phyloP scores from a whole-genome alignment of 768 basidiomycete genomes.

The Phlegmacium glaucopus region DNA sequence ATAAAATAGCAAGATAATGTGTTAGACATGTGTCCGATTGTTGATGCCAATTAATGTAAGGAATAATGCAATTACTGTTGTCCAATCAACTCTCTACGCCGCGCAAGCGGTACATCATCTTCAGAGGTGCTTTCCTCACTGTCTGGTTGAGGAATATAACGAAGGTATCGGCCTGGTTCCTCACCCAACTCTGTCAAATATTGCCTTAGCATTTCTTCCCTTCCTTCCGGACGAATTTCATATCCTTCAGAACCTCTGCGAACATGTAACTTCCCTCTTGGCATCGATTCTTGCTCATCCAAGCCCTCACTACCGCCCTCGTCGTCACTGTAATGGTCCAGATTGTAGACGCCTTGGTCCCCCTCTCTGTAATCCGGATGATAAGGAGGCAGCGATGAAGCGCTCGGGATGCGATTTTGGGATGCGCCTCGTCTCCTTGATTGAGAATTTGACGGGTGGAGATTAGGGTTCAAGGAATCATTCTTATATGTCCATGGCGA shows the following conservation, averaged over 20 bases:
- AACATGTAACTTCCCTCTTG: slow-evolving; percentile 28
- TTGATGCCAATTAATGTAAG: no score
- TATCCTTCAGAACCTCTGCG: slow-evolving; percentile 82
- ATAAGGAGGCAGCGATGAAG: slow-evolving; percentile 64
- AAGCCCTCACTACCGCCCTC: slow-evolving; percentile 22
- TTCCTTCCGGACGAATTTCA: slow-evolving; percentile 58
- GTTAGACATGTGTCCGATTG: no score
- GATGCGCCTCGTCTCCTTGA: slow-evolving; percentile 20
- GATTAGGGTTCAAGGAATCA: slow-evolving; percentile 68
- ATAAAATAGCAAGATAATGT: no score
- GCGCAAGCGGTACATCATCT: slow-evolving; percentile 20
- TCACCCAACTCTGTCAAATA: slow-evolving; percentile 54
- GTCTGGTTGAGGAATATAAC: slow-evolving; percentile 63
- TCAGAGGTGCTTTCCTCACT: slow-evolving; percentile 38
- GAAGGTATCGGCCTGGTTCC: slow-evolving; percentile 59
- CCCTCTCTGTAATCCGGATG: slow-evolving; percentile 63
- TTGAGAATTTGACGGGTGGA: slow-evolving; percentile 58
- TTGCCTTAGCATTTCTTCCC: slow-evolving; percentile 61
- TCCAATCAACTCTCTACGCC: slow-evolving; percentile 1
- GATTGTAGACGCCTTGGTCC: slow-evolving; percentile 13
- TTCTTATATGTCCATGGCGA: slow-evolving; percentile 89
- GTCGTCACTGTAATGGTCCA: slow-evolving; percentile 14
- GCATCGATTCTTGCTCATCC: slow-evolving; percentile 17
- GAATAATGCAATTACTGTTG: not conserved
- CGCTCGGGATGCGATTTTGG: slow-evolving; percentile 22